Conservation (phyloP, 345 rosid genomes). For the Psidium guajava region DNA sequence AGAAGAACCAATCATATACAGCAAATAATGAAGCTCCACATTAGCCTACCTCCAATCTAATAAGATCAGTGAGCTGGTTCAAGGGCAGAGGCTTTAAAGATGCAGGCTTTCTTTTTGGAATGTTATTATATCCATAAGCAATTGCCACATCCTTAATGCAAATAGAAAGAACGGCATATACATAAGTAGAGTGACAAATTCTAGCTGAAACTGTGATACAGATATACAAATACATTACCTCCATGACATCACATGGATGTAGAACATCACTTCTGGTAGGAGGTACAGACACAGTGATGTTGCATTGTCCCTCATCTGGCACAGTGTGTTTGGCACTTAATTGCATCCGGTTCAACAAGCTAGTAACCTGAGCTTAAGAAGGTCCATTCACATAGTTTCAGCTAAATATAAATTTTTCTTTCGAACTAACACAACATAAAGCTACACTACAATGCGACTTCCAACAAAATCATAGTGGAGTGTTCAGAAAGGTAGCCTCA, state of each 20-base stretch:
- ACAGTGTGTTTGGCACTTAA: conserved; percentile 36
- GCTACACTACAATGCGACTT: neutral
- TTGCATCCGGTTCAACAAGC: conserved; percentile 71
- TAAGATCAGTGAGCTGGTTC: conserved; percentile 71
- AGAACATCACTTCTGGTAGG: conserved; percentile 89
- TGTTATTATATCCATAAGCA: conserved; percentile 84
- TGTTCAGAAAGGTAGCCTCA: neutral
- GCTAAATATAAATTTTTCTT: neutral
- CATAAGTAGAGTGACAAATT: neutral
- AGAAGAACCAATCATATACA: neutral
- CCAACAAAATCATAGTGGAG: neutral
- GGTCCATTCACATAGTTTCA: conserved; percentile 2
- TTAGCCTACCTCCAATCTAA: conserved; percentile 58
- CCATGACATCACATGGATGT: conserved; percentile 92
- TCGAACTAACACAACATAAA: neutral
- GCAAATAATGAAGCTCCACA: neutral
- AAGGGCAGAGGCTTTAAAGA: conserved; percentile 58
- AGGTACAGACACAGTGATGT: conserved; percentile 56
- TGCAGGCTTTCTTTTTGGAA: conserved; percentile 53
- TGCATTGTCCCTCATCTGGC: conserved; percentile 21
- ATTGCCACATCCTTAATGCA: conserved; percentile 77
- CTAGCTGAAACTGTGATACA: neutral
- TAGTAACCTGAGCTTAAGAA: conserved; percentile 40
- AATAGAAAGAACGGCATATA: neutral
- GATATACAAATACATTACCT: conserved; percentile 29